phyloP scores from a whole-genome alignment of 2,329 filamentous ascomycete species.

The Claviceps arundinis region DNA sequence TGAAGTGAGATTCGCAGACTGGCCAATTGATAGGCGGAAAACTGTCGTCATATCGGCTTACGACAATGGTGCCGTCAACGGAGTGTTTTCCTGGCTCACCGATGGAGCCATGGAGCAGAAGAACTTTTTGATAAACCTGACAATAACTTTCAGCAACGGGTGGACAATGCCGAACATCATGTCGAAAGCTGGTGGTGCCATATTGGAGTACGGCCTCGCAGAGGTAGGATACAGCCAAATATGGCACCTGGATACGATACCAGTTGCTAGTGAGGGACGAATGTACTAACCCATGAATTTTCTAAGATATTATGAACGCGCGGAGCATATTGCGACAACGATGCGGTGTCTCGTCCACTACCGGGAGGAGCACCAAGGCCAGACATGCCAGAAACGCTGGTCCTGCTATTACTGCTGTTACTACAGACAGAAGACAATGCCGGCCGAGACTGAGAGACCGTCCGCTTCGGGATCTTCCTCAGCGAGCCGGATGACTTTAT shows the following conservation, averaged over 20 bases:
- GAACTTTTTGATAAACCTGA: conserved; percentile 85
- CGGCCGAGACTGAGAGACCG: conserved; percentile 20
- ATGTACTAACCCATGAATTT: conserved; percentile 62
- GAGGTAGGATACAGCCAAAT: not conserved
- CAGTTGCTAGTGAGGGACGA: not conserved
- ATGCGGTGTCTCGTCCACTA: conserved; percentile 41
- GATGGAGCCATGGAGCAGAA: conserved; percentile 70
- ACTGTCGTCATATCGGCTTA: conserved; percentile 70
- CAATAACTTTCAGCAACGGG: conserved; percentile 10
- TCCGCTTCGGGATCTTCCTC: conserved; percentile 7
- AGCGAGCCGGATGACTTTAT: conserved; percentile 29
- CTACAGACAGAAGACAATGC: conserved; percentile 23
- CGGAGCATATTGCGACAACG: conserved; percentile 69
- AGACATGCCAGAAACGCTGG: conserved; percentile 52
- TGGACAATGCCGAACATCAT: not conserved
- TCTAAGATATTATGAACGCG: conserved; percentile 67
- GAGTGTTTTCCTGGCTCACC: conserved; percentile 55
- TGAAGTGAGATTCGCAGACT: conserved; percentile 81
- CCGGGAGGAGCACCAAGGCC: conserved; percentile 43
- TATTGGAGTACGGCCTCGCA: not conserved
- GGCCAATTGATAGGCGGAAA: conserved; percentile 81
- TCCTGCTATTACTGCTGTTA: conserved; percentile 41
- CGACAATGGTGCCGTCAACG: conserved; percentile 65
- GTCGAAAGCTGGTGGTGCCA: not conserved
- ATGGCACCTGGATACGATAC: not conserved